phyloP scores from a whole-genome alignment of 1,284 basidiomycete genomes.

The Ceratobasidium sp. region DNA sequence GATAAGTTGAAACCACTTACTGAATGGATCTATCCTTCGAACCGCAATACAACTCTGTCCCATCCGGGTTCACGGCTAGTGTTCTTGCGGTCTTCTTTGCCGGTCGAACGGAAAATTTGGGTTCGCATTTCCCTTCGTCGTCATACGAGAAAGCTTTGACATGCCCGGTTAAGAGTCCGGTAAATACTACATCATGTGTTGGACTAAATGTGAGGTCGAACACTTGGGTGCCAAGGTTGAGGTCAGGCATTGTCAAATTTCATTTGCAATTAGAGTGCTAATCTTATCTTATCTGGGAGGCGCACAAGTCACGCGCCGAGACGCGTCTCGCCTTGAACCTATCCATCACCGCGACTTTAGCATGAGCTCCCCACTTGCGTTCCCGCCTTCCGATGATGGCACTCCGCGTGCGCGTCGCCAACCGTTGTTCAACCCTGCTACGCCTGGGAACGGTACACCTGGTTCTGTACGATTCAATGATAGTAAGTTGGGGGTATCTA shows the following conservation, averaged over 20 bases:
- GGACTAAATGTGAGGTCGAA: conserved; percentile 93
- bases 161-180: conserved; percentile 60
- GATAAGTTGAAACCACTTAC: conserved; percentile 59
- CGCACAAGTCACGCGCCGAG: conserved; percentile 14
- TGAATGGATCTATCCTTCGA: conserved; percentile 85
- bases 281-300: conserved; percentile 8
- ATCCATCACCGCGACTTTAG: conserved; percentile 8
- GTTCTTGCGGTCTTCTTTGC: conserved; percentile 81
- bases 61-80: conserved; percentile 69
- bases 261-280: conserved; percentile 16
- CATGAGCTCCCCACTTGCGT: conserved; percentile 35
- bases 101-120: conserved; percentile 64
- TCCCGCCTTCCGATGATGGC: conserved; percentile 25
- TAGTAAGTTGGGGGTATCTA: background rate
- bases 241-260: conserved; percentile 66
- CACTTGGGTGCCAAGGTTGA: conserved; percentile 76
- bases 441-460: conserved; percentile 8
- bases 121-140: conserved; percentile 64
- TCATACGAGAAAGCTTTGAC: conserved; percentile 62
- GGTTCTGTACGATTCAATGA: conserved; percentile 30
- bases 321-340: conserved; percentile 10
- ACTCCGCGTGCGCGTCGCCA: conserved; percentile 22
- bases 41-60: conserved; percentile 72
- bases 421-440: conserved; percentile 25
- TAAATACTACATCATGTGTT: conserved; percentile 68